Base-by-base conservation (phyloP, 2,329 filamentous ascomycete genomes). In the Colletotrichum sublineola region DNA sequence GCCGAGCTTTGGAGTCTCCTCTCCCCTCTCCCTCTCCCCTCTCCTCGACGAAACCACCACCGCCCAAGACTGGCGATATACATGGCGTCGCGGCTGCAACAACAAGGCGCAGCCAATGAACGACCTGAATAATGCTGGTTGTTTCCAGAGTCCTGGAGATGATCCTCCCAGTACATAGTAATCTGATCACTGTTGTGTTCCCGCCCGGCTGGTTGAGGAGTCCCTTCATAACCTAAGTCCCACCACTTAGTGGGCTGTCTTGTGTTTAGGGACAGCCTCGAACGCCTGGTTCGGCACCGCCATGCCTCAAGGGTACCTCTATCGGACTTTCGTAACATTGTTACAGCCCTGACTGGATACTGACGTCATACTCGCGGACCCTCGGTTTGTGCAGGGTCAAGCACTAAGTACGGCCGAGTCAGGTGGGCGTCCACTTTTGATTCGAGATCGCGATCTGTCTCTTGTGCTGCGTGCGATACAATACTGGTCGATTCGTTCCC, bases 281-380 rank as follows among this genome's bases (percentile, higher is more conserved):
- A 9, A 42, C 40, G 33, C 55, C 55, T 42, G 29, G 48, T 42
- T 68, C 38, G 40, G 38, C 48, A 38, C 50, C 38, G 52, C 46
- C 56, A 60, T 66, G 56, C 48, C 62, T 36, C 52, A 53, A 46
- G 50, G 44, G 38, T 33, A 55, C 36, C 36, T 71, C 18, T 40
- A 58, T 58, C 64, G 57, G 69, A 40, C 50, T 24, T 58, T 64
- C 55, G 62, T 57, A 55, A n/a, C 44, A 62, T 48, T 44, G 58
- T 68, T 44, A n/a, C 38, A 60, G 58, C 50, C 58, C 50, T 52
- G 58, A 53, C 53, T 46, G 46, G 46, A 29, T 40, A 65, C 60
- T 70, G 70, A 73, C 70, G 70, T 73, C 70, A 73, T 61, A 11
- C 5, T 18, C 61, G 66, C 40, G 61, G 70, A 44, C 67, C 58